Conservation (phyloP, 495 filamentous ascomycete genomes). For the Chaetomium fimeti region DNA sequence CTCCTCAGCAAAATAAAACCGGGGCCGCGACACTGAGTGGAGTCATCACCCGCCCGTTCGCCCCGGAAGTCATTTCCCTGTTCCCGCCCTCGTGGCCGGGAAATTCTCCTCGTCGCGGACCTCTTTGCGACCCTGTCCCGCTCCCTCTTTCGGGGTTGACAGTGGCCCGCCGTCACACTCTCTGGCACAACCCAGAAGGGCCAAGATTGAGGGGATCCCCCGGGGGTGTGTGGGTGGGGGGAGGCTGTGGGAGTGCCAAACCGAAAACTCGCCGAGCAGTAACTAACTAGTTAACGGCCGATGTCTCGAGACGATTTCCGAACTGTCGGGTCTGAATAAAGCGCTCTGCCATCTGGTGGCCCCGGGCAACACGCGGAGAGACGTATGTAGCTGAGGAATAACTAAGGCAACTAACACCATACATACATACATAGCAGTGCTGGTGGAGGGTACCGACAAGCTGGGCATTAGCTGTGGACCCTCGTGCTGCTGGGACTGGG, state of each 20-base stretch:
- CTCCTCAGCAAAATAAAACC: background rate
- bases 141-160: constrained; percentile 14
- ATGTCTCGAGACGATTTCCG: too few species aligned
- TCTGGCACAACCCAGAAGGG: background rate
- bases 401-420: background rate
- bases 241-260: too few species aligned
- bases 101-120: constrained; percentile 30
- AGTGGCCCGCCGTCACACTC: constrained; percentile 7
- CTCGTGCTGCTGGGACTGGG: background rate
- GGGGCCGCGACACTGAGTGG: constrained; percentile 1
- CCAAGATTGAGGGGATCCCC: background rate
- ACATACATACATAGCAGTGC: background rate
- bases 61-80: constrained; percentile 20
- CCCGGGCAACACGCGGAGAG: too few species aligned
- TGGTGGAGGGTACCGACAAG: background rate
- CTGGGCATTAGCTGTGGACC: background rate
- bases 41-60: background rate
- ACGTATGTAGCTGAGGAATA: too few species aligned
- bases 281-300: too few species aligned
- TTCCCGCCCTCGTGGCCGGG: constrained; percentile 28
- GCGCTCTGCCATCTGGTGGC: too few species aligned
- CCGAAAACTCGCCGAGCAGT: background rate
- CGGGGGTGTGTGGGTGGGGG: background rate
- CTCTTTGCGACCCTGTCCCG: constrained; percentile 27
- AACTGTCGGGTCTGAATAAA: too few species aligned